These are phyloP conservation scores for Gigaspora rosea DNA, from an alignment of 192 early-diverging fungal genomes.

Conservation along the genomic window DNA sequence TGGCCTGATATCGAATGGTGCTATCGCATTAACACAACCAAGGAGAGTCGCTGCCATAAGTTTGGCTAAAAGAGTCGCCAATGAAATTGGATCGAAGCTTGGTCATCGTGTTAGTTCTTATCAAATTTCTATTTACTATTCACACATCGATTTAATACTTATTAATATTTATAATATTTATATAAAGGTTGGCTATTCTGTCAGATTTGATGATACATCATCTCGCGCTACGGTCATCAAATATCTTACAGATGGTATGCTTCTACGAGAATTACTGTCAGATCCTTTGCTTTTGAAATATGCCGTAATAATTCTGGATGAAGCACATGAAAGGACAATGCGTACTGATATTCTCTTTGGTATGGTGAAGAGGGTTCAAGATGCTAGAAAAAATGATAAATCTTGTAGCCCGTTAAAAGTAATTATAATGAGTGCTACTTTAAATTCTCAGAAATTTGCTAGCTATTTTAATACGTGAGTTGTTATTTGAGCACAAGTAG, in stretches of 20 bases:
- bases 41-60: constrained; percentile 84
- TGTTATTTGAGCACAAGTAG: background rate
- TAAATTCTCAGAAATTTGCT: constrained; percentile 92
- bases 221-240: constrained; percentile 78
- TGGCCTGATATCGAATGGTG: constrained; percentile 60
- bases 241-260: constrained; percentile 97
- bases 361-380: constrained; percentile 88
- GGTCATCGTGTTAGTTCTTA: constrained; percentile 47
- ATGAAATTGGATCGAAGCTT: constrained; percentile 72
- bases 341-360: constrained; percentile 95
- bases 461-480: constrained; percentile 82
- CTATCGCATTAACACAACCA: constrained; percentile 83
- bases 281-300: constrained; percentile 80
- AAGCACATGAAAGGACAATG: constrained; percentile 97
- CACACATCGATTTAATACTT: background rate
- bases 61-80: constrained; percentile 75
- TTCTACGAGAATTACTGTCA: constrained; percentile 85
- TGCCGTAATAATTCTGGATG: constrained; percentile 89
- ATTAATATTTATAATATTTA: background rate
- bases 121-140: background rate
- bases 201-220: constrained; percentile 95
- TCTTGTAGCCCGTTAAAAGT: constrained; percentile 73
- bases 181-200: constrained; percentile 84
- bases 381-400: constrained; percentile 53
- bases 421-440: constrained; percentile 94